phyloP scores from a whole-genome alignment of 148 eudicot species.

The Salicornia ramosissima region DNA sequence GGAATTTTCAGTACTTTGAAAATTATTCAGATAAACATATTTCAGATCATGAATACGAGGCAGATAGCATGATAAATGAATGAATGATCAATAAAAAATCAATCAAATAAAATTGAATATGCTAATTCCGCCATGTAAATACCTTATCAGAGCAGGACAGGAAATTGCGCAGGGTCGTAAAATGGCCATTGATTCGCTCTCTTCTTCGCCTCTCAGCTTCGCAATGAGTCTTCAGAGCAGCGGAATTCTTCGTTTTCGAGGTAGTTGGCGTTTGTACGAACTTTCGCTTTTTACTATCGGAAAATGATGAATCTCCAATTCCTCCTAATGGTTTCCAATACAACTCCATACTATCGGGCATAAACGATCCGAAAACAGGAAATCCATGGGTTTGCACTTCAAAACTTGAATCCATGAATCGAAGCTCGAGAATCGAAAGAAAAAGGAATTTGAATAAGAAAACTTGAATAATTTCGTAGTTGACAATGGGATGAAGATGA shows the following conservation, averaged over 20 bases:
- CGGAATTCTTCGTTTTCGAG: constrained; percentile 18
- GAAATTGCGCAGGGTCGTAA: constrained; percentile 27
- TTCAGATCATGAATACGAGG: background rate
- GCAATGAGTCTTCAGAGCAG: constrained; percentile 30
- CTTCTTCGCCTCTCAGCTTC: constrained; percentile 34
- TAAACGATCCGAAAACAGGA: constrained; percentile 21
- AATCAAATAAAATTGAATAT: no score
- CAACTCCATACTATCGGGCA: constrained; percentile 13
- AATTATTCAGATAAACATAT: no score
- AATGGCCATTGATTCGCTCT: constrained; percentile 32
- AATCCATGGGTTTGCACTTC: constrained; percentile 10
- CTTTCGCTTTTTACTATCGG: constrained; percentile 8
- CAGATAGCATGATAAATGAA: background rate
- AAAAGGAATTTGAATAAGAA: background rate
- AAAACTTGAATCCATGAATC: constrained; percentile 26
- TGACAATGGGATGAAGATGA: no score
- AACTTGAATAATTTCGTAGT: no score
- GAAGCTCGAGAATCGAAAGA: background rate
- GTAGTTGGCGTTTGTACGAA: constrained; percentile 3
- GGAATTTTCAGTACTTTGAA: no score
- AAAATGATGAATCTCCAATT: constrained; percentile 6
- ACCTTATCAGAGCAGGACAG: constrained; percentile 27
- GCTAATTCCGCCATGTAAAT: background rate
- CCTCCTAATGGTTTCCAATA: constrained; percentile 19
- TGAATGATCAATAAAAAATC: background rate